A percentile compares a stretch with the other conserved stretches of the same genome.
These are phyloP conservation scores for Cladophialophora carrionii DNA, from an alignment of 2,329 filamentous ascomycete genomes.

Conservation along the genomic window DNA sequence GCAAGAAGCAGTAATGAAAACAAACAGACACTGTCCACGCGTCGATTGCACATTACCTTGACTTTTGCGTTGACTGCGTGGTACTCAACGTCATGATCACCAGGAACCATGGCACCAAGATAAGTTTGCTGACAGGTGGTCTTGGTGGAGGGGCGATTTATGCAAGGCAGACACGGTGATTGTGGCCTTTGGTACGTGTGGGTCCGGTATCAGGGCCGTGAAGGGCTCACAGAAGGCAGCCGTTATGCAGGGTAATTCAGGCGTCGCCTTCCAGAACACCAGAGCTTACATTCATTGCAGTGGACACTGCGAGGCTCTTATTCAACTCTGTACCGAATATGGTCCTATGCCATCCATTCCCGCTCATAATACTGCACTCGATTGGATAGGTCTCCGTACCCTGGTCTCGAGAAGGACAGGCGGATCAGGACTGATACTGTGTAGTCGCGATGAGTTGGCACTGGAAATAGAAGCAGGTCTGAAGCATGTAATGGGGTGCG, in stretches of 20 bases:
- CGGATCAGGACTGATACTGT: not conserved
- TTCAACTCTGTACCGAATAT: not conserved
- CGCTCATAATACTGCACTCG: not conserved
- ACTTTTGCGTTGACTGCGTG: not conserved
- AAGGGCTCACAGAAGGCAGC: not conserved
- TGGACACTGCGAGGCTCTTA: not conserved
- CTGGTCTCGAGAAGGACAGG: not conserved
- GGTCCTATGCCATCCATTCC: not conserved
- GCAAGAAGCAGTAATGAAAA: constrained; percentile 23
- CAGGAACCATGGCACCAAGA: constrained; percentile 5
- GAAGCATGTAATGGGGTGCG: not conserved
- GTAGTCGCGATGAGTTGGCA: not conserved
- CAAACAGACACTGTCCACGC: not conserved
- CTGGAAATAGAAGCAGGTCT: not conserved
- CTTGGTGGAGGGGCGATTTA: not conserved
- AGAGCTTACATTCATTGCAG: not conserved
- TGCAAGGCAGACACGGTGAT: constrained; percentile 18
- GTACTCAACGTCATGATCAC: constrained; percentile 18
- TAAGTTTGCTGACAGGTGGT: not conserved
- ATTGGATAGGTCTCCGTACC: not conserved
- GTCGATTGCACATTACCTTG: not conserved
- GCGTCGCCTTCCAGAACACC: not conserved
- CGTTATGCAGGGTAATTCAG: constrained; percentile 8
- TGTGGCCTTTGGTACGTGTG: constrained; percentile 1
- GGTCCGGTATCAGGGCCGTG: not conserved